Evolutionary conservation across 2,329 filamentous ascomycete species (phyloP).

Genomic region (Rhinocladiella similis): DNA sequence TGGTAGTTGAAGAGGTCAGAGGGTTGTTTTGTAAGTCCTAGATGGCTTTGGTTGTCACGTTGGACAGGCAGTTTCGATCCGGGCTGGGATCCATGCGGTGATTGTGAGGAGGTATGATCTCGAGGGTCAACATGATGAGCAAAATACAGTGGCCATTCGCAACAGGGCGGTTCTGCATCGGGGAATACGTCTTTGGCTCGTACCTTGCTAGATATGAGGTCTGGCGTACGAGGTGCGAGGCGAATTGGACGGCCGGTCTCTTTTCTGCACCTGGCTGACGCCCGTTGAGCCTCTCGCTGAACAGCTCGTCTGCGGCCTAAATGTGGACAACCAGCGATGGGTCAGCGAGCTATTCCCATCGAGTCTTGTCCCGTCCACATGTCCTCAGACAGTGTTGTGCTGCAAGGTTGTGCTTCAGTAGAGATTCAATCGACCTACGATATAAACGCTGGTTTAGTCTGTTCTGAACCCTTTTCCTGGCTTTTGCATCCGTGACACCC

Average conservation of each 20-base stretch:
- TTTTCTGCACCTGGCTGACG: constrained; percentile 5
- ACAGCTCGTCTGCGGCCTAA: constrained; percentile 11
- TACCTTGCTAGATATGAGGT: not conserved
- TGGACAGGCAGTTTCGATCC: too few relatives aligned
- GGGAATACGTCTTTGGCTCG: too few relatives aligned
- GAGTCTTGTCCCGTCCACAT: too few relatives aligned
- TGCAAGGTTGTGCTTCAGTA: too few relatives aligned
- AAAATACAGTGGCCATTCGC: too few relatives aligned
- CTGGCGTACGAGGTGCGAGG: not conserved
- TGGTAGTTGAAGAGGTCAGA: not conserved
- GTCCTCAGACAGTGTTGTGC: not conserved
- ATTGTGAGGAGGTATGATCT: too few relatives aligned
- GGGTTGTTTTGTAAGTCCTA: not conserved
- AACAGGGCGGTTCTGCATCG: too few relatives aligned
- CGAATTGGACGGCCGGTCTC: not conserved
- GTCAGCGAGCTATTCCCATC: too few relatives aligned
- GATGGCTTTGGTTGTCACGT: too few relatives aligned
- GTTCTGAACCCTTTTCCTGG: constrained; percentile 14
- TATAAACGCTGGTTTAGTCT: constrained; percentile 11
- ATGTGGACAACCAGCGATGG: not conserved
- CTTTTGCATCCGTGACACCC: constrained; percentile 5
- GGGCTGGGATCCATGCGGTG: too few relatives aligned
- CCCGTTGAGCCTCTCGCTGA: constrained; percentile 8
- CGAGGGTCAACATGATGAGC: too few relatives aligned
- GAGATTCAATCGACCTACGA: constrained; percentile 3